Conservation (phyloP, 129 eudicot species). For the Flaveria linearis region DNA sequence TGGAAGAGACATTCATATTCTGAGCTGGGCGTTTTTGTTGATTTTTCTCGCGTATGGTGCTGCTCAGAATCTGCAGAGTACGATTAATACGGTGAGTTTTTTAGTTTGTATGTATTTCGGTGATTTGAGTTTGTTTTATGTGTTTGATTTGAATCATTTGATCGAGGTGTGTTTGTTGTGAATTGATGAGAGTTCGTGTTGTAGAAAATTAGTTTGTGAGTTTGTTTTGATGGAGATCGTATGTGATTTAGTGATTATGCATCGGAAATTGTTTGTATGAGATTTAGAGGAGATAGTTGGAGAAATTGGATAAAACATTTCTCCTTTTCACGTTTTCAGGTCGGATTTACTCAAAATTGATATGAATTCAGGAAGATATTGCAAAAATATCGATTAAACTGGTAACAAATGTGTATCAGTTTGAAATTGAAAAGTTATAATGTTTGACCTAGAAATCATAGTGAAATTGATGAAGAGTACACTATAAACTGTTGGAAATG, state of each 20-base stretch:
- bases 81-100: slow-evolving; percentile 71
- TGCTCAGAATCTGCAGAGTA: slow-evolving; percentile 91
- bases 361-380: not conserved
- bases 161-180: not conserved
- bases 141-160: not conserved
- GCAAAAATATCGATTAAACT: slow-evolving; percentile 1
- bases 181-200: not conserved
- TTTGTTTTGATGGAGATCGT: not conserved
- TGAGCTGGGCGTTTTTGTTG: slow-evolving; percentile 80
- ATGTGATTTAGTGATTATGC: not conserved
- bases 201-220: not conserved
- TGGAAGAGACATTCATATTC: slow-evolving; percentile 64
- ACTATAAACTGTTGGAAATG: slow-evolving; percentile 13
- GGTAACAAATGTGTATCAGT: slow-evolving; percentile 4
- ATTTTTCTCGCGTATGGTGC: slow-evolving; percentile 95
- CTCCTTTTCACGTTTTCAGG: too few relatives aligned
- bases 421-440: slow-evolving; percentile 7
- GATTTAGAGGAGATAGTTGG: not conserved
- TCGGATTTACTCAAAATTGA: slow-evolving; percentile 3
- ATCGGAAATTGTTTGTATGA: not conserved
- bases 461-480: not conserved
- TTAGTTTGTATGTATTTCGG: not conserved
- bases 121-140: not conserved
- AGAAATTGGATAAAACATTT: not conserved
- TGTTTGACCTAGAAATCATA: slow-evolving; percentile 14